These are phyloP conservation scores for Cryptosporidium felis DNA, from an alignment of 169 alveolate species.

Conservation along the genomic window DNA sequence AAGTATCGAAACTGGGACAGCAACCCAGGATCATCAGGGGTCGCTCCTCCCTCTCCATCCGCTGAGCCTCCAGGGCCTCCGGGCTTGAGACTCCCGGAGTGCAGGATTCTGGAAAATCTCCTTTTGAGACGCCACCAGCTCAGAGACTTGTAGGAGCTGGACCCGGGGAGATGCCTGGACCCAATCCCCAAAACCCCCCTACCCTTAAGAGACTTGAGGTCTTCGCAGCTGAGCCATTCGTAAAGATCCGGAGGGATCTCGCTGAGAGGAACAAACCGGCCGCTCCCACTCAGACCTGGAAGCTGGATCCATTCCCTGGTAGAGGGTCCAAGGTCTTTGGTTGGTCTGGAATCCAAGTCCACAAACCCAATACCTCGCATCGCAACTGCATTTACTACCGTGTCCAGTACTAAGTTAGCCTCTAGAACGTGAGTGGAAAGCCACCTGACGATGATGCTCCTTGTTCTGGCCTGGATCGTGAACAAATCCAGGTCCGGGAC, in stretches of 20 bases:
- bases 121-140: slow-evolving; percentile 63
- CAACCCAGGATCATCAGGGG: neutral
- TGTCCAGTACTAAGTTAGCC: slow-evolving; percentile 44
- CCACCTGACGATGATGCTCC: slow-evolving; percentile 19
- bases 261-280: slow-evolving; percentile 52
- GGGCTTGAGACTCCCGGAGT: no score
- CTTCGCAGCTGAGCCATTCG: slow-evolving; percentile 50
- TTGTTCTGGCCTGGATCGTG: slow-evolving; percentile 41
- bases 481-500: slow-evolving; percentile 32
- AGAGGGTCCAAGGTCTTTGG: neutral
- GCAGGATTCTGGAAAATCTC: no score
- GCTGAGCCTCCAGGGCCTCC: neutral
- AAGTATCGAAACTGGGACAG: neutral
- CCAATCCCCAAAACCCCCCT: no score
- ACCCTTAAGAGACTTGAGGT: neutral
- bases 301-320: slow-evolving; percentile 60
- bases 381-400: slow-evolving; percentile 49
- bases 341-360: neutral
- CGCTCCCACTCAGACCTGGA: slow-evolving; percentile 44
- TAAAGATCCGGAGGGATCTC: slow-evolving; percentile 58
- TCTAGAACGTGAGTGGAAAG: slow-evolving; percentile 1
- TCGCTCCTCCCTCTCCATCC: no score
- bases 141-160: neutral
- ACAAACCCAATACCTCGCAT: slow-evolving; percentile 22
- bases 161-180: no score